Conservation (phyloP, 2,329 filamentous ascomycete species). For the Chalaropsis thielavioides region DNA sequence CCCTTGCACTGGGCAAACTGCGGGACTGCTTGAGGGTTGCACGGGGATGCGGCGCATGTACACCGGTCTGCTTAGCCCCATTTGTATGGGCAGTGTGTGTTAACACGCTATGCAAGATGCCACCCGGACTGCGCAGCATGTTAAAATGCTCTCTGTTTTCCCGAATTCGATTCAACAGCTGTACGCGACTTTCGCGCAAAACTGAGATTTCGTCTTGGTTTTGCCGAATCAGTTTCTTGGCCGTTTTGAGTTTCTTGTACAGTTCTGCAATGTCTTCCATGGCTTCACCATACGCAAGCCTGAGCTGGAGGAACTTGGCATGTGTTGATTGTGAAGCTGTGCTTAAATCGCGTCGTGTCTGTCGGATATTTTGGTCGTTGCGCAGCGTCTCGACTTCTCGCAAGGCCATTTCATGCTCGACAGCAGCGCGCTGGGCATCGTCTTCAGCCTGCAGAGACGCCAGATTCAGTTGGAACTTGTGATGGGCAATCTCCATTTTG, state of each 20-base stretch:
- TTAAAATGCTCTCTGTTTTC: constrained; percentile 83
- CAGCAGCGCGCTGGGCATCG: constrained; percentile 69
- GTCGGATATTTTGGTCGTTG: constrained; percentile 53
- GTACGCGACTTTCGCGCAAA: constrained; percentile 60
- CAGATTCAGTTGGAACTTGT: constrained; percentile 79
- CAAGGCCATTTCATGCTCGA: constrained; percentile 84
- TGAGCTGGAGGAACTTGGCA: constrained; percentile 44
- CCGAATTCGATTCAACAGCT: constrained; percentile 68
- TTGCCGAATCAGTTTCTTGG: constrained; percentile 64
- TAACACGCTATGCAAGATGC: constrained; percentile 47
- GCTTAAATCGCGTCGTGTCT: constrained; percentile 40
- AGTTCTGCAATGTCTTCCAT: constrained; percentile 51
- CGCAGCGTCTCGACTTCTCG: constrained; percentile 76
- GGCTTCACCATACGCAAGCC: constrained; percentile 50
- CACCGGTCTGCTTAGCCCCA: constrained; percentile 19
- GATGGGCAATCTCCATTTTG: constrained; percentile 75
- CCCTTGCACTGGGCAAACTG: constrained; percentile 14
- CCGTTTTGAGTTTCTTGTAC: constrained; percentile 50
- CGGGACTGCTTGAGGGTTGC: constrained; percentile 34
- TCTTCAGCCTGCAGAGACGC: constrained; percentile 73
- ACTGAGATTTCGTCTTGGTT: constrained; percentile 58
- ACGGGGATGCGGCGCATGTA: constrained; percentile 23
- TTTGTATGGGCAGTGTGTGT: constrained; percentile 33
- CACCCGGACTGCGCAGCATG: constrained; percentile 59
- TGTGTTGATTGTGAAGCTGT: constrained; percentile 39